These are phyloP conservation scores for Fusarium sulawesiense DNA, from an alignment of 2,329 filamentous ascomycete species.

Conservation along the genomic window DNA sequence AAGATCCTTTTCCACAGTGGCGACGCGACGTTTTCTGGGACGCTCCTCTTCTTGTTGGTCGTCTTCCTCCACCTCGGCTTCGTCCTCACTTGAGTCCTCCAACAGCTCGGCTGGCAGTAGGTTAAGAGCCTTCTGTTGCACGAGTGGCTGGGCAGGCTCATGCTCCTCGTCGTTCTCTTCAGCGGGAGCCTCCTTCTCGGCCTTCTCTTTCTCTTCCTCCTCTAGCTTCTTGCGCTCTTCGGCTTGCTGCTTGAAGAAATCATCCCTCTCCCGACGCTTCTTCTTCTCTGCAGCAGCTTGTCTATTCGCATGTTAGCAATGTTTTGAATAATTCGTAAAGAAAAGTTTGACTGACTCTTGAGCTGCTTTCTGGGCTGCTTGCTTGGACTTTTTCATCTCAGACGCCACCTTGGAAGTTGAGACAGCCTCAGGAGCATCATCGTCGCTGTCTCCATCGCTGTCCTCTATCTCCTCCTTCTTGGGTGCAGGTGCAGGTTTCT, in stretches of 20 bases:
- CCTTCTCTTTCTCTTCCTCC: slow-evolving; percentile 38
- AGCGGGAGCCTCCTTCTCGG: slow-evolving; percentile 28
- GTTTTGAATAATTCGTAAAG: not conserved
- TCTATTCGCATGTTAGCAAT: slow-evolving; percentile 49
- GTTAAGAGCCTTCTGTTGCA: slow-evolving; percentile 53
- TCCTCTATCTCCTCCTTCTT: slow-evolving; percentile 42
- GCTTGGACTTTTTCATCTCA: slow-evolving; percentile 58
- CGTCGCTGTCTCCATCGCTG: slow-evolving; percentile 59
- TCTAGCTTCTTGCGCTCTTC: slow-evolving; percentile 58
- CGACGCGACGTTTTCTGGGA: slow-evolving; percentile 59
- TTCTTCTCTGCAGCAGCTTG: slow-evolving; percentile 63
- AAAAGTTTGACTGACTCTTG: slow-evolving; percentile 58
- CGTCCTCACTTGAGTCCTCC: slow-evolving; percentile 61
- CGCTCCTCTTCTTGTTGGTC: slow-evolving; percentile 38
- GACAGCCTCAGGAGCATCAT: slow-evolving; percentile 69
- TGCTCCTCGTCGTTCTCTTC: slow-evolving; percentile 10
- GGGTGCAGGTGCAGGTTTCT: slow-evolving; percentile 28
- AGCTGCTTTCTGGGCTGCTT: slow-evolving; percentile 61
- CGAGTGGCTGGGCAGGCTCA: slow-evolving; percentile 11
- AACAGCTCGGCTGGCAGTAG: slow-evolving; percentile 66
- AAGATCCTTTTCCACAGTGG: slow-evolving; percentile 54
- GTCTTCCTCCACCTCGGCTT: slow-evolving; percentile 43
- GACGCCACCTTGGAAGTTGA: slow-evolving; percentile 63
- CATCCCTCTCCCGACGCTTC: slow-evolving; percentile 67
- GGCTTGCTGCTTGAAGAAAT: slow-evolving; percentile 66